phyloP scores from a whole-genome alignment of 768 basidiomycete species.

The Tylopilus balloui region DNA sequence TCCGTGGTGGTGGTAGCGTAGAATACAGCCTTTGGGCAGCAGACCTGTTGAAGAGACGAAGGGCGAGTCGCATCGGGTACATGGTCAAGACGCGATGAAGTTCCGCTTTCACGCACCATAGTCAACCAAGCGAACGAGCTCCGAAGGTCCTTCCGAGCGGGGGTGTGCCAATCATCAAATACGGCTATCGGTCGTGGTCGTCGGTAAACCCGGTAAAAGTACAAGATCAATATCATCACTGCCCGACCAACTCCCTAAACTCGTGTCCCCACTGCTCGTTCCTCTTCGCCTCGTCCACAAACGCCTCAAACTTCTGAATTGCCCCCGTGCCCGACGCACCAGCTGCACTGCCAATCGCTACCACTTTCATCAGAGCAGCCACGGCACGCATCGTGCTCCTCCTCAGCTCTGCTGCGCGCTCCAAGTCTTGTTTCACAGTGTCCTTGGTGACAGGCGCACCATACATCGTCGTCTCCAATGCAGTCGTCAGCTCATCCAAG shows the following conservation, averaged over 20 bases:
- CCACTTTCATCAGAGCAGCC: slow-evolving; percentile 77
- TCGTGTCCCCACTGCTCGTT: slow-evolving; percentile 63
- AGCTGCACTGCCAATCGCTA: slow-evolving; percentile 52
- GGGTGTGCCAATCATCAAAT: no score
- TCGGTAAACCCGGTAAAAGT: not conserved
- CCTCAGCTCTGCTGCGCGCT: slow-evolving; percentile 86
- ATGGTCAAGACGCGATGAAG: not conserved
- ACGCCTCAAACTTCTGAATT: slow-evolving; percentile 61
- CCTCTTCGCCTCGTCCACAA: slow-evolving; percentile 72
- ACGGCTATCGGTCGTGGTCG: no score
- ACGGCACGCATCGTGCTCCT: slow-evolving; percentile 85
- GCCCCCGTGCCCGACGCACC: slow-evolving; percentile 23
- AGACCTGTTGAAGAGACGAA: not conserved
- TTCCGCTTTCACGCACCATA: not conserved
- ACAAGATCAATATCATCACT: no score
- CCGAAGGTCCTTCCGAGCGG: slow-evolving; percentile 14
- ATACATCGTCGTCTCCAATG: slow-evolving; percentile 85
- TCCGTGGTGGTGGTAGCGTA: not conserved
- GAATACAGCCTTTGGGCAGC: slow-evolving; percentile 7
- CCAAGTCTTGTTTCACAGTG: slow-evolving; percentile 90
- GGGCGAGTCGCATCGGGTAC: slow-evolving; percentile 8
- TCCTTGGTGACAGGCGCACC: slow-evolving; percentile 88
- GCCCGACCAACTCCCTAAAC: slow-evolving; percentile 38
- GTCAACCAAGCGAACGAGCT: not conserved
- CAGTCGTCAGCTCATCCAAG: slow-evolving; percentile 79